These are phyloP conservation scores for Crithidia thermophila DNA, from an alignment of 208 protist species.

Conservation along the genomic window DNA sequence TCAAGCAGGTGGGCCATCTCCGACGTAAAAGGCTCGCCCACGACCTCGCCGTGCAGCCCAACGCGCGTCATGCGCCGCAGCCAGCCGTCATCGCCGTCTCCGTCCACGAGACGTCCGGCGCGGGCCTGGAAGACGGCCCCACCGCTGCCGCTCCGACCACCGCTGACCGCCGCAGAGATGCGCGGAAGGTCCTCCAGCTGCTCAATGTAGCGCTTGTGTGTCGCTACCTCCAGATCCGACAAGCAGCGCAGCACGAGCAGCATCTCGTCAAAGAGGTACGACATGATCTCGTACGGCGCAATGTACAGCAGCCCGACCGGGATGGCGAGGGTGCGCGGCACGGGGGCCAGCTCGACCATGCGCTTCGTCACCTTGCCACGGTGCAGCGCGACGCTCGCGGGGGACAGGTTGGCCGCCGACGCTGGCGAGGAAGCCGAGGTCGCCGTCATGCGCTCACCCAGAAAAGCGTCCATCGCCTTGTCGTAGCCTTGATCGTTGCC, in stretches of 20 bases:
- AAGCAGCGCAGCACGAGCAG: slow-evolving; percentile 67
- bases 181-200: slow-evolving; percentile 54
- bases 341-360: slow-evolving; percentile 78
- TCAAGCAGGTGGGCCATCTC: slow-evolving; percentile 80
- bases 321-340: slow-evolving; percentile 51
- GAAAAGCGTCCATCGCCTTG: slow-evolving; percentile 74
- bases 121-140: not conserved
- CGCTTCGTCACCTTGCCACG: slow-evolving; percentile 78
- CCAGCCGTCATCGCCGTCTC: slow-evolving; percentile 11
- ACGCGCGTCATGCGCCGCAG: slow-evolving; percentile 5
- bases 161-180: slow-evolving; percentile 3
- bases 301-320: slow-evolving; percentile 69
- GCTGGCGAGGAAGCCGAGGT: not conserved
- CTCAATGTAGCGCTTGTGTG: slow-evolving; percentile 66
- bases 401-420: not conserved
- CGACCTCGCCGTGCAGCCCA: slow-evolving; percentile 23
- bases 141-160: not conserved
- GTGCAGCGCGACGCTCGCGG: slow-evolving; percentile 16
- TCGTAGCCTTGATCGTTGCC: slow-evolving; percentile 72
- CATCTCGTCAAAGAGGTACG: slow-evolving; percentile 89
- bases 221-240: slow-evolving; percentile 70
- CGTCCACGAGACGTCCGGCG: slow-evolving; percentile 1
- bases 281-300: slow-evolving; percentile 77
- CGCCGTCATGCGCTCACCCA: slow-evolving; percentile 46
- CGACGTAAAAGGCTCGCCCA: slow-evolving; percentile 60